These are phyloP conservation scores for Solanum sparsipilum DNA, from an alignment of 257 asterid genomes.

Conservation along the genomic window DNA sequence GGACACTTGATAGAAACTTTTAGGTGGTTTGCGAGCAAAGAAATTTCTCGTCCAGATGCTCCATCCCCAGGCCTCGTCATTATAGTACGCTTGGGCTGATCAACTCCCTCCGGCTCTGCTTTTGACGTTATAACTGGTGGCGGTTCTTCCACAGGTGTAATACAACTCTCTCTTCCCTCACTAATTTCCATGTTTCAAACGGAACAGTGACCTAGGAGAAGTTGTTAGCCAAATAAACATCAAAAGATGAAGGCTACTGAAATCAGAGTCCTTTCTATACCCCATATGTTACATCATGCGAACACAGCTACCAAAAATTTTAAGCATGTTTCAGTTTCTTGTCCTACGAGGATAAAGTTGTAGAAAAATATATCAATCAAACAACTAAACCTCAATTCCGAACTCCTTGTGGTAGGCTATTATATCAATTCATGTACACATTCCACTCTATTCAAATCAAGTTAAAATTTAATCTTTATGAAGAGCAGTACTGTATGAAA, in stretches of 20 bases:
- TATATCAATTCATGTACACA: background rate
- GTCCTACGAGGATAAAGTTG: background rate
- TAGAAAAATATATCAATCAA: background rate
- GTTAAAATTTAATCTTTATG: background rate
- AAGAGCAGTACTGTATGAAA: background rate
- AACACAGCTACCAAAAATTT: background rate
- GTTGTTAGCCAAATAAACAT: background rate
- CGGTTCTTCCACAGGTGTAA: slow-evolving; percentile 17
- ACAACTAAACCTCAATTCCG: background rate
- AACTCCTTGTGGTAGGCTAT: background rate
- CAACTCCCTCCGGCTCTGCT: slow-evolving; percentile 20
- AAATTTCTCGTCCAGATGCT: slow-evolving; percentile 45
- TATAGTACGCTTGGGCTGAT: slow-evolving; percentile 33
- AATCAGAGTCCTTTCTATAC: background rate
- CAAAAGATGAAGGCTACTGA: background rate
- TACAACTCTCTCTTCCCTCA: slow-evolving; percentile 6
- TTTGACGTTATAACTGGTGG: slow-evolving; percentile 12
- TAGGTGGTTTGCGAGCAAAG: slow-evolving; percentile 65
- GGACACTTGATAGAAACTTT: slow-evolving; percentile 52
- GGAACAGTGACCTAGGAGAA: slow-evolving; percentile 12
- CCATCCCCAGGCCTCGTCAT: slow-evolving; percentile 59
- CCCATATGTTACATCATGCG: background rate
- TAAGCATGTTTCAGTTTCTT: background rate
- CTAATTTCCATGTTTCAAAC: background rate
- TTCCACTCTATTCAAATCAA: background rate